Base-by-base conservation (phyloP, 352 stramenopile genomes). In the Globisporangium nodosum region DNA sequence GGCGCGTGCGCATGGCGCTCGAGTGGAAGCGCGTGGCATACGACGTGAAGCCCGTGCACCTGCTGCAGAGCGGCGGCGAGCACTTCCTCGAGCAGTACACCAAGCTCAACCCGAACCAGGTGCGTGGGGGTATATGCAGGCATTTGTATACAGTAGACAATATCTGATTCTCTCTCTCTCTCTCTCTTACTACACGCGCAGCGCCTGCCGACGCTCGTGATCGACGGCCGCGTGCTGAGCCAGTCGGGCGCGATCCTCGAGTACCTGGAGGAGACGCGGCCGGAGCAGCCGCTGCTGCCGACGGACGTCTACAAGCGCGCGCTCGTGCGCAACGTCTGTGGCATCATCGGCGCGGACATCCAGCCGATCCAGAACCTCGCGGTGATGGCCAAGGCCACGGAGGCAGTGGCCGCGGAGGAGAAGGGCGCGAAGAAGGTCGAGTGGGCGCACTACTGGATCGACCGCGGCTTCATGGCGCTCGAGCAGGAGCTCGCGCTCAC, bases 231-330 rank as follows among this genome's bases (percentile, higher is more conserved):
- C 24, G 61, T 73, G 21, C 68, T 94, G 9, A 78, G 85, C 37
- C 92, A 98, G 65, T 97, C 84, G 0, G 61, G 87, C 37, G 88
- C 91, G 13, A 98, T 98, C 56, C 77, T 98, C 61, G 90, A 98
- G 64, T 98, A 97, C 65, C 65, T 98, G 13, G 91, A 98, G 45
- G 78, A 92, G 54, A 87, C 77, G 30, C 91, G 87, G 64, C 71
- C 87, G 1, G 61, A 81, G 59, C 66, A 74, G 33, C 66, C 75
- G 30, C 61, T 97, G 51, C 68, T 97, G 53, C 92, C 91, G 5
- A 62, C 60, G 15, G 82, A 96, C 60, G 63, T 71, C 9, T 64
- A 90, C 45, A 65, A 81, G 16, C 79, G 85, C 30, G 83, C 85
- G 18, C 76, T 85, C 24, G 87, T 92, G 30, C 83, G 85, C 67